A percentile compares a stretch with the other conserved stretches of the same genome.
phyloP scores from a whole-genome alignment of 441 rosid genomes.

The Euphorbia schlechtendalii region DNA sequence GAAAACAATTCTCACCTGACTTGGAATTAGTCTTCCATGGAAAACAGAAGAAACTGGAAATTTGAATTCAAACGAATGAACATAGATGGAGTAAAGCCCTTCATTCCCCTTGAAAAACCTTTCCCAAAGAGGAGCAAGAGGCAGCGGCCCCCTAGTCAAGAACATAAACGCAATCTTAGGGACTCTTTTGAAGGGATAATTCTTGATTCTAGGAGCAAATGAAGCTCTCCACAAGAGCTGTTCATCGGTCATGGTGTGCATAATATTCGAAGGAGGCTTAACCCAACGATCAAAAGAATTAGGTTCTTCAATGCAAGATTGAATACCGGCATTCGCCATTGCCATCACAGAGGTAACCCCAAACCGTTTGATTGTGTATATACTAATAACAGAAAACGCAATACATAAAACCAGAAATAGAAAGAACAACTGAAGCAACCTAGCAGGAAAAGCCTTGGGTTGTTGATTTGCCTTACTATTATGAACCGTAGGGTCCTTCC shows the following conservation, averaged over 20 bases:
- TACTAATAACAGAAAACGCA: conserved; percentile 55
- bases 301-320: conserved; percentile 39
- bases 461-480: conserved; percentile 34
- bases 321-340: conserved; percentile 40
- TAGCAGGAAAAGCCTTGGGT: conserved; percentile 44
- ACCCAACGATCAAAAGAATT: conserved; percentile 49
- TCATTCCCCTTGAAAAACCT: conserved; percentile 72
- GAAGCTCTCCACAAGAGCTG: conserved; percentile 90
- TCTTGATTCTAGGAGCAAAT: conserved; percentile 49
- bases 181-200: conserved; percentile 62
- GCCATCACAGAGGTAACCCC: conserved; percentile 48
- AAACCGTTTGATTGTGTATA: conserved; percentile 53
- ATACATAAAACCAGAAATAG: conserved; percentile 48
- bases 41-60: conserved; percentile 60
- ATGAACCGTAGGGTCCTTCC: conserved; percentile 40
- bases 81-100: conserved; percentile 61
- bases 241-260: conserved; percentile 61
- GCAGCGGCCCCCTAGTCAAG: conserved; percentile 92
- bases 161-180: conserved; percentile 97
- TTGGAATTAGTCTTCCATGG: conserved; percentile 67
- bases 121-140: conserved; percentile 85
- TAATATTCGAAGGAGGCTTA: conserved; percentile 50
- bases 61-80: conserved; percentile 59
- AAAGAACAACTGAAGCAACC: conserved; percentile 45
- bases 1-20: conserved; percentile 46